Evolutionary conservation across 495 filamentous ascomycete genomes (phyloP).

Genomic region (Endocarpon pusillum): DNA sequence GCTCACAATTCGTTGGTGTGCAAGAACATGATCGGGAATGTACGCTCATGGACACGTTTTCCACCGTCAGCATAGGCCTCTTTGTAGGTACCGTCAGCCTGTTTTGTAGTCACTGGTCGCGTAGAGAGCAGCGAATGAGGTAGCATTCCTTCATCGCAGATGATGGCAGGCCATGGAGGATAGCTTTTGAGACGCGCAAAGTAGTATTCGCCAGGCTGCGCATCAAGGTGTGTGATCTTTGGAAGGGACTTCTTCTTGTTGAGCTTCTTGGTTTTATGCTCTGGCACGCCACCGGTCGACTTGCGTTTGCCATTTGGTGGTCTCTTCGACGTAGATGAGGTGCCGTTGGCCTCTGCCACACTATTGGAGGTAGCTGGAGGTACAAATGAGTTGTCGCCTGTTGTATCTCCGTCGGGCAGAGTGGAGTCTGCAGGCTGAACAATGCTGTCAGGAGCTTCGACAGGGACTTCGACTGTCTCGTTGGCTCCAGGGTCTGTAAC

Average conservation of each 20-base stretch:
- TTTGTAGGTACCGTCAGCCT: conserved; percentile 64
- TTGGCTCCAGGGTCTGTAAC: too few relatives aligned
- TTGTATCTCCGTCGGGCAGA: too few relatives aligned
- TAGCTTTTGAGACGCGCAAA: conserved; percentile 78
- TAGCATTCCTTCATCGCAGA: conserved; percentile 84
- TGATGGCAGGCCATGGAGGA: conserved; percentile 77
- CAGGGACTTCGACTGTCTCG: too few relatives aligned
- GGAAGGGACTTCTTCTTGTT: conserved; percentile 67
- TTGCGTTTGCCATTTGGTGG: conserved; percentile 38
- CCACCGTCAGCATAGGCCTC: conserved; percentile 70
- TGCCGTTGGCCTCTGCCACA: conserved; percentile 28
- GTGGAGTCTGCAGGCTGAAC: too few relatives aligned
- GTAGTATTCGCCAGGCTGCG: conserved; percentile 71
- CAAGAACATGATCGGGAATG: conserved; percentile 87
- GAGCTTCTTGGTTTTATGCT: conserved; percentile 60
- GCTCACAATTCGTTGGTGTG: conserved; percentile 91
- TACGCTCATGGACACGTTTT: conserved; percentile 64
- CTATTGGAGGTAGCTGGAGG: too few relatives aligned
- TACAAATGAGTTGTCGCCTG: too few relatives aligned
- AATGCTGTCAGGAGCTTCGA: too few relatives aligned
- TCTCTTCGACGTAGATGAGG: conserved; percentile 30
- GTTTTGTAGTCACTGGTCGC: conserved; percentile 65
- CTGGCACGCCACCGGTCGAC: conserved; percentile 45
- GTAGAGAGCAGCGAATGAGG: conserved; percentile 49
- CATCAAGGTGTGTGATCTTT: conserved; percentile 53